These are phyloP conservation scores for Linum trigynum DNA, from an alignment of 345 rosid genomes.

Conservation along the genomic window DNA sequence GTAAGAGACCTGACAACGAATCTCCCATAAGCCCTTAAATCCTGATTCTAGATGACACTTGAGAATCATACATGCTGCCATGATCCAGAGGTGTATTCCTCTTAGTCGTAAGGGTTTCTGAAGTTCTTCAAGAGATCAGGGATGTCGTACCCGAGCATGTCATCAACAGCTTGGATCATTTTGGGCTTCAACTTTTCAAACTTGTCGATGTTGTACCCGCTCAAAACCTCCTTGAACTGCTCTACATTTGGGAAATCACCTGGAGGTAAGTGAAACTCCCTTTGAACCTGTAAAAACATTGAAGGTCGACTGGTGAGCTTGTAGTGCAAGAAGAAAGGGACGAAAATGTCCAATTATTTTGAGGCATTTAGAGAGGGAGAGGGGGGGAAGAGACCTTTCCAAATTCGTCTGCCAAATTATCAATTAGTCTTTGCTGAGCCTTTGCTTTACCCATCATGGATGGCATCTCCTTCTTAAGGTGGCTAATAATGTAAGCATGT, in stretches of 20 bases:
- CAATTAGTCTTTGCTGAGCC: conserved; percentile 68
- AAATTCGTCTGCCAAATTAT: conserved; percentile 68
- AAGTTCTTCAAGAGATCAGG: conserved; percentile 75
- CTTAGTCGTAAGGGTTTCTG: conserved; percentile 68
- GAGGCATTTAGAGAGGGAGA: background rate
- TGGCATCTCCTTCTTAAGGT: conserved; percentile 93
- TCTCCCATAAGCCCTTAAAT: too few species aligned
- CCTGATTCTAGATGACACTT: too few species aligned
- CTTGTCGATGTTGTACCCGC: conserved; percentile 70
- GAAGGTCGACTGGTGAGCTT: background rate
- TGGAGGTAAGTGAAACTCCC: conserved; percentile 73
- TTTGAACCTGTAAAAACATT: conserved; percentile 50
- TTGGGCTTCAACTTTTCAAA: conserved; percentile 88
- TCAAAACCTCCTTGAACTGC: conserved; percentile 61
- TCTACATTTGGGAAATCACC: conserved; percentile 89
- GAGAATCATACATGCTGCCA: background rate
- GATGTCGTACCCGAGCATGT: conserved; percentile 88
- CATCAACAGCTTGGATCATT: conserved; percentile 81
- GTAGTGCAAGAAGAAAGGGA: background rate
- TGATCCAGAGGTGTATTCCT: background rate
- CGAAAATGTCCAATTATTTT: background rate
- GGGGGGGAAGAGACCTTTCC: conserved; percentile 42
- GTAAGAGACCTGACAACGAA: too few species aligned
- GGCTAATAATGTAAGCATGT: conserved; percentile 78
- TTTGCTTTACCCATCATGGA: conserved; percentile 87